These are phyloP conservation scores for Talaromyces stipitatus DNA, from an alignment of 495 filamentous ascomycete genomes.

Conservation along the genomic window DNA sequence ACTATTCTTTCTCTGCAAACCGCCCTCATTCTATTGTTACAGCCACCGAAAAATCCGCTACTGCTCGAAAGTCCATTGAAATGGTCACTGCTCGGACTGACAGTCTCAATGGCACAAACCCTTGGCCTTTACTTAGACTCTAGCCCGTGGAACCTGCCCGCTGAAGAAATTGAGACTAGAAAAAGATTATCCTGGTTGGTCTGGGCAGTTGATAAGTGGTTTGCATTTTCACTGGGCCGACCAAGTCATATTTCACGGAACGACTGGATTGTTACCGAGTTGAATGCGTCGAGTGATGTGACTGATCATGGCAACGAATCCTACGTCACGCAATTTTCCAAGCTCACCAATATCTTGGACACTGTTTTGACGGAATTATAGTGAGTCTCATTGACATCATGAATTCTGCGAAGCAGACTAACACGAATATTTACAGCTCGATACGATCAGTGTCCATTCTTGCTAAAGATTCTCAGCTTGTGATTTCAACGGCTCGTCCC, in stretches of 20 bases:
- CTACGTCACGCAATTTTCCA: background rate
- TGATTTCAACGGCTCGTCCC: background rate
- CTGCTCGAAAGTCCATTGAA: constrained; percentile 1
- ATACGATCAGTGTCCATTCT: background rate
- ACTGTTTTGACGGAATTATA: background rate
- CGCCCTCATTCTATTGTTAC: background rate
- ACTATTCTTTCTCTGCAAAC: background rate
- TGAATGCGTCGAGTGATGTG: background rate
- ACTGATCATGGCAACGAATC: background rate
- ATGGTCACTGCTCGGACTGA: background rate
- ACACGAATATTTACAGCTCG: background rate
- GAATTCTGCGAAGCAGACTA: background rate
- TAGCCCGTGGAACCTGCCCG: background rate
- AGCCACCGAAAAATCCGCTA: background rate
- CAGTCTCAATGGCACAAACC: constrained; percentile 3
- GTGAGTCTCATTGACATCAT: background rate
- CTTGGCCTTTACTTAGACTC: background rate
- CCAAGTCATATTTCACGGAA: constrained; percentile 1
- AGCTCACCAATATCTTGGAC: background rate
- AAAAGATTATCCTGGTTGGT: background rate
- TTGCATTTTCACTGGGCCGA: background rate
- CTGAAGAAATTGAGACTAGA: background rate
- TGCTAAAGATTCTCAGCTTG: background rate
- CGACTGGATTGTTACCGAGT: background rate
- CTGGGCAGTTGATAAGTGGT: constrained; percentile 1